Conservation (phyloP, 352 stramenopile species). For the Globisporangium spiculum region DNA sequence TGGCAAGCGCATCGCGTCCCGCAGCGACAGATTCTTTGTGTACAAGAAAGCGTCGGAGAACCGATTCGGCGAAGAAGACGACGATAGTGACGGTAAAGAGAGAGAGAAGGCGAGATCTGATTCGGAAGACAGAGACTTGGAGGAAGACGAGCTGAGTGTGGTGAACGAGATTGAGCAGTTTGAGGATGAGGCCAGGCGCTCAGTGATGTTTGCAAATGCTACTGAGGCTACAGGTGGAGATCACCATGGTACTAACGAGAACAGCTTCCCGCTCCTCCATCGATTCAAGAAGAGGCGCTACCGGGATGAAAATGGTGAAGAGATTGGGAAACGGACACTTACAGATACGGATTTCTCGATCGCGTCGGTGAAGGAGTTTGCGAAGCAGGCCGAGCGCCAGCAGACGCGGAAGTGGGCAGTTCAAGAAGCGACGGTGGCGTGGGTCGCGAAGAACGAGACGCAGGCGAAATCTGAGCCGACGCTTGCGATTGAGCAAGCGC, state of each 20-base stretch:
- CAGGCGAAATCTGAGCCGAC: constrained; percentile 37
- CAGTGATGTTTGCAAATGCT: not conserved
- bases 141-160: not conserved
- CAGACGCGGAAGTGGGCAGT: constrained; percentile 30
- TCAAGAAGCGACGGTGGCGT: constrained; percentile 28
- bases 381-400: constrained; percentile 19
- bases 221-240: not conserved
- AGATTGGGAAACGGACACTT: constrained; percentile 23
- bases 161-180: constrained; percentile 13
- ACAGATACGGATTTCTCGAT: constrained; percentile 35
- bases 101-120: not conserved
- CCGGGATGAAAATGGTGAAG: constrained; percentile 17
- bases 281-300: constrained; percentile 17
- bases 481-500: constrained; percentile 43
- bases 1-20: constrained; percentile 81
- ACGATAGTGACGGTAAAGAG: constrained; percentile 18
- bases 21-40: constrained; percentile 70
- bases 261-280: constrained; percentile 1
- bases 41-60: constrained; percentile 41
- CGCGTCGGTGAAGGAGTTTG: constrained; percentile 28
- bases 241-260: constrained; percentile 12
- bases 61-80: not conserved
- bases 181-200: constrained; percentile 8
- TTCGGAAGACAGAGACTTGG: not conserved
- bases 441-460: constrained; percentile 38